Evolutionary conservation across 2,329 filamentous ascomycete genomes (phyloP).

Genomic region (Cladophialophora immunda): DNA sequence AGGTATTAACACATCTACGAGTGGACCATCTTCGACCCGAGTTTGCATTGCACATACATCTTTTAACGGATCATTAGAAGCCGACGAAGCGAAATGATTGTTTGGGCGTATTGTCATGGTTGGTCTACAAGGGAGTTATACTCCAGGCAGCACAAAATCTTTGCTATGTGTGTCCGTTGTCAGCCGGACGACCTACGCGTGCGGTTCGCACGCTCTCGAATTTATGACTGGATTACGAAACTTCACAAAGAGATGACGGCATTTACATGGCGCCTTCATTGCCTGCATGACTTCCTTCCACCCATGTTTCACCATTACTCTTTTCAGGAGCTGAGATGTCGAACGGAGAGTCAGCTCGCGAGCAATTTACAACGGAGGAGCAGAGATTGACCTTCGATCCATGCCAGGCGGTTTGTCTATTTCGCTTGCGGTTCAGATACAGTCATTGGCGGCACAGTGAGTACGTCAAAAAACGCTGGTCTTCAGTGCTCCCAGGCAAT

Average conservation of each 20-base stretch:
- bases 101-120: conserved; percentile 2
- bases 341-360: not conserved
- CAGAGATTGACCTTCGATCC: not conserved
- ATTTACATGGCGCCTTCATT: conserved; percentile 1
- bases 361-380: not conserved
- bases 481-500: not conserved
- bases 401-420: not conserved
- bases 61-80: not conserved
- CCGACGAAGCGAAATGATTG: conserved; percentile 17
- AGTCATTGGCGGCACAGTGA: not conserved
- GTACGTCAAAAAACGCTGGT: not conserved
- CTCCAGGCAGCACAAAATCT: conserved; percentile 1
- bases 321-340: not conserved
- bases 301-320: not conserved
- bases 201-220: not conserved
- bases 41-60: conserved; percentile 21
- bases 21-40: not conserved
- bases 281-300: not conserved
- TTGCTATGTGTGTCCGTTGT: conserved; percentile 2
- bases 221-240: conserved; percentile 2
- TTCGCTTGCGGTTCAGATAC: not conserved
- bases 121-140: not conserved
- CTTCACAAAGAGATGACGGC: not conserved
- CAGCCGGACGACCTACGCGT: not conserved
- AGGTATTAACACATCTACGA: not conserved